Evolutionary conservation across 306 rosid species (phyloP).

Genomic region (Cucumis cinereus): DNA sequence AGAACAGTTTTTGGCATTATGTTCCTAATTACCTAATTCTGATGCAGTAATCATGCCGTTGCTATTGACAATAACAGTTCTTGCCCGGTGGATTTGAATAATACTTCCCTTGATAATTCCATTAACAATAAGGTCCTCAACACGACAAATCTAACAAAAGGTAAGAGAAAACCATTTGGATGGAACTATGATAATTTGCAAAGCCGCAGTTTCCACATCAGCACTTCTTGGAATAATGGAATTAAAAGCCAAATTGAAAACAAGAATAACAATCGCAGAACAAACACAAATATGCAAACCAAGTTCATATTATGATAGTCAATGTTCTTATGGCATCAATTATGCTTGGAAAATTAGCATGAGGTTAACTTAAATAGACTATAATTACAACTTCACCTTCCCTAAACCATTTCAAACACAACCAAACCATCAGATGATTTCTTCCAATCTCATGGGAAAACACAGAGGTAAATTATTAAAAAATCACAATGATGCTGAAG

Average conservation of each 20-base stretch:
- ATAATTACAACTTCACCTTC: neutral
- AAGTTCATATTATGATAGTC: neutral
- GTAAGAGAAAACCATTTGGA: conserved; percentile 14
- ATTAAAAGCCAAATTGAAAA: neutral
- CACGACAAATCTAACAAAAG: conserved; percentile 77
- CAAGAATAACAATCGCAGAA: neutral
- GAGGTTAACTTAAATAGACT: neutral
- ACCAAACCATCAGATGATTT: neutral
- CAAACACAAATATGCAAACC: neutral
- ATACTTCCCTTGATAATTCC: conserved; percentile 84
- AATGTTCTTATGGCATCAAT: neutral
- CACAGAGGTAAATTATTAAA: neutral
- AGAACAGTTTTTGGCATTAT: neutral
- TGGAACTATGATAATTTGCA: neutral
- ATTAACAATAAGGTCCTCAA: conserved; percentile 88
- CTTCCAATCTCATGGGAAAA: neutral
- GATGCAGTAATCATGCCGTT: conserved; percentile 70
- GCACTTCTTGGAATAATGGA: neutral
- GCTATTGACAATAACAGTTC: conserved; percentile 63
- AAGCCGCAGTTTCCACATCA: neutral
- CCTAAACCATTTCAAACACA: neutral
- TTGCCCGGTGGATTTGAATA: conserved; percentile 95
- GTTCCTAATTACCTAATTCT: conserved; percentile 45
- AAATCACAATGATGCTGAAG: neutral
- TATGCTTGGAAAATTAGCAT: neutral